A percentile compares a stretch with the other conserved stretches of the same genome.
phyloP scores from a whole-genome alignment of 148 eudicot genomes.

The Diospyros kaki region DNA sequence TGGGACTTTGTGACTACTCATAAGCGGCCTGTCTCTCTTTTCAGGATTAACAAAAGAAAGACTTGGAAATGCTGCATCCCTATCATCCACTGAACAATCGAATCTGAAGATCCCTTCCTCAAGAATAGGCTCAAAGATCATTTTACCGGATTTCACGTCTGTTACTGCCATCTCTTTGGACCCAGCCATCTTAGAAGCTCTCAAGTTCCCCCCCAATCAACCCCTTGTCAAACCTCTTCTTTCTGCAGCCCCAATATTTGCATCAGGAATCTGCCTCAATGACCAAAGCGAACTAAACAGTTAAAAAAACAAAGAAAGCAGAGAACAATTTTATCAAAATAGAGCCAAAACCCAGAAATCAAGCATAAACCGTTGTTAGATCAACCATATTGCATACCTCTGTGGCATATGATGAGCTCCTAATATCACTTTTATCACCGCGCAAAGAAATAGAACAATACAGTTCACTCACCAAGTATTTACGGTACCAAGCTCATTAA shows the following conservation, averaged over 20 bases:
- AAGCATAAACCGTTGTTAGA: not conserved
- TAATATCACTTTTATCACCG: too few relatives aligned
- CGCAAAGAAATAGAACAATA: too few relatives aligned
- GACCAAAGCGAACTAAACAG: not conserved
- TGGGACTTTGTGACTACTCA: constrained; percentile 46
- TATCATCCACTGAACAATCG: constrained; percentile 76
- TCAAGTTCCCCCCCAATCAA: constrained; percentile 11
- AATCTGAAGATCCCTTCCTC: constrained; percentile 89
- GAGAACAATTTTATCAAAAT: not conserved
- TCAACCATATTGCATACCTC: not conserved
- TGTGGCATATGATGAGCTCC: too few relatives aligned
- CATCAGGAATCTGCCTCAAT: constrained; percentile 7
- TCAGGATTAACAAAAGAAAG: constrained; percentile 64
- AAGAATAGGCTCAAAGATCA: constrained; percentile 81
- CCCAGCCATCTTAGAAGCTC: constrained; percentile 45
- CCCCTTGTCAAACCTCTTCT: constrained; percentile 20
- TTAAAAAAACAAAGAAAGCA: not conserved
- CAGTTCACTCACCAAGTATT: not conserved
- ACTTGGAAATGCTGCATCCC: constrained; percentile 71
- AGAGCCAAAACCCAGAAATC: constrained; percentile 4
- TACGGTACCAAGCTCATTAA: not conserved
- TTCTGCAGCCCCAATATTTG: constrained; percentile 25
- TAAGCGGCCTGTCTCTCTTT: constrained; percentile 60
- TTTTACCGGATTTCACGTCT: constrained; percentile 46
- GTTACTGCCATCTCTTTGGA: constrained; percentile 25